phyloP scores from a whole-genome alignment of 768 basidiomycete genomes.

The Xerocomellus chrysenteron region DNA sequence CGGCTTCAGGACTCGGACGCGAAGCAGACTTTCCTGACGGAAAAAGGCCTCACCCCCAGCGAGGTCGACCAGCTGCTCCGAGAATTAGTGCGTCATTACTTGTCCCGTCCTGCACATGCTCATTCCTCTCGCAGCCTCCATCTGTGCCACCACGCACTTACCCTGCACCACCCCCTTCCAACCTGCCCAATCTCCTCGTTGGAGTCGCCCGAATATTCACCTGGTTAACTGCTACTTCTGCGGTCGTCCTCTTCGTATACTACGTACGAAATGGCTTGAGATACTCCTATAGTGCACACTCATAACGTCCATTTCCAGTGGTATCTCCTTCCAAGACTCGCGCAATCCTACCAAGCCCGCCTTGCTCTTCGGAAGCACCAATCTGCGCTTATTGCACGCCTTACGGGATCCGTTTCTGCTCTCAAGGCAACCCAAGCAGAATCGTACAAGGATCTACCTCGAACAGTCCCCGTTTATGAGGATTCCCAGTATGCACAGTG shows the following conservation, averaged over 20 bases:
- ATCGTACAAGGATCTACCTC: conserved; percentile 57
- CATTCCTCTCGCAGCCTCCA: conserved; percentile 36
- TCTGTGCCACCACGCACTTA: conserved; percentile 70
- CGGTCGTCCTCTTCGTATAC: conserved; percentile 58
- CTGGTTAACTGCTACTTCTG: conserved; percentile 68
- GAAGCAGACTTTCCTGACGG: conserved; percentile 63
- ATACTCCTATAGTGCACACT: neutral
- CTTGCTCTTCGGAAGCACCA: conserved; percentile 62
- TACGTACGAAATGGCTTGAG: conserved; percentile 46
- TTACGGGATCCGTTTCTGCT: conserved; percentile 54
- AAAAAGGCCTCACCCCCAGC: conserved; percentile 63
- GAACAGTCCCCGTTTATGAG: conserved; percentile 51
- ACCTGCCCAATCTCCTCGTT: conserved; percentile 62
- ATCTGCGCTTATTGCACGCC: conserved; percentile 48
- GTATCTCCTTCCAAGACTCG: conserved; percentile 65
- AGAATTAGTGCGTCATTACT: conserved; percentile 46
- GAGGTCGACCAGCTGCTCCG: conserved; percentile 62
- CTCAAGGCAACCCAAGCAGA: conserved; percentile 57
- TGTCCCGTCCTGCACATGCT: conserved; percentile 1
- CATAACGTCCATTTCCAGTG: conserved; percentile 42
- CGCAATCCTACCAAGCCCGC: conserved; percentile 58
- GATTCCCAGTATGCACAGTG: conserved; percentile 42
- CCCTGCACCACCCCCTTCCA: conserved; percentile 67
- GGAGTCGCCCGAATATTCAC: conserved; percentile 57
- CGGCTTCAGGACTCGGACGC: conserved; percentile 51